Percentiles rank a stretch among this genome's conserved stretches.
These are phyloP conservation scores for Aristolochia contorta DNA, from an alignment of 164 flowering plant genomes.

Conservation along the genomic window DNA sequence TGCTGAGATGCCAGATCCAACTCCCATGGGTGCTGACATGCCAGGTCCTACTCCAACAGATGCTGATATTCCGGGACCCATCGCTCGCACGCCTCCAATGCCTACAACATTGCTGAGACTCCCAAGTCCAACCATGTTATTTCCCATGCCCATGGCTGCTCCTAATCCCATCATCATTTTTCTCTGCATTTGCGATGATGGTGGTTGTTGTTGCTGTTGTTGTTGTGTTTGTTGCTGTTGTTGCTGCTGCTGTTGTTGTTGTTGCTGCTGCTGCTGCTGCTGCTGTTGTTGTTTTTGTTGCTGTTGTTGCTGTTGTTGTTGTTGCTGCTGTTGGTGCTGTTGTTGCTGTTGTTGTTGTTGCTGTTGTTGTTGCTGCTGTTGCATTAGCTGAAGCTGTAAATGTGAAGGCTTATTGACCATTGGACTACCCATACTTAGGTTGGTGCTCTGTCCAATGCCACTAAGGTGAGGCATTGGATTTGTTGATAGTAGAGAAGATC, in stretches of 20 bases:
- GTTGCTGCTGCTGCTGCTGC: constrained; percentile 37
- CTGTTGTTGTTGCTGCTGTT: constrained; percentile 48
- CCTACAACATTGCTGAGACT: constrained; percentile 50
- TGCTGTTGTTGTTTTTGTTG: constrained; percentile 48
- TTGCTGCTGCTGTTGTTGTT: constrained; percentile 11
- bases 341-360: constrained; percentile 13
- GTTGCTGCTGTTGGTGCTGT: constrained; percentile 13
- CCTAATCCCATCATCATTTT: constrained; percentile 68
- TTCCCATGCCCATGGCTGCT: constrained; percentile 44
- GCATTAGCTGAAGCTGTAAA: constrained; percentile 55
- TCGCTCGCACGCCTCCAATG: constrained; percentile 55
- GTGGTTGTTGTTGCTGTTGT: constrained; percentile 29
- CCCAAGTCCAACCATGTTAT: constrained; percentile 56
- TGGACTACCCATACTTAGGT: constrained; percentile 41
- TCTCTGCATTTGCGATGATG: constrained; percentile 34
- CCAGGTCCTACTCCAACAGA: constrained; percentile 57
- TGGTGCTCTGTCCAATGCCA: constrained; percentile 45
- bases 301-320: constrained; percentile 17
- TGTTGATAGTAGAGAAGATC: constrained; percentile 36
- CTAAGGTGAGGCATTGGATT: constrained; percentile 48
- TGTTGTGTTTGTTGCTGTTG: constrained; percentile 11
- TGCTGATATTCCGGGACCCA: constrained; percentile 58
- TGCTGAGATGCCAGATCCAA: constrained; percentile 38
- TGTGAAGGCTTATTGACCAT: constrained; percentile 49
- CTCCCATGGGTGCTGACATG: constrained; percentile 52